Evolutionary conservation across 306 rosid species (phyloP), one percentile per base, ranked within the genome.

Genomic region (Clitoria ternatea): DNA sequence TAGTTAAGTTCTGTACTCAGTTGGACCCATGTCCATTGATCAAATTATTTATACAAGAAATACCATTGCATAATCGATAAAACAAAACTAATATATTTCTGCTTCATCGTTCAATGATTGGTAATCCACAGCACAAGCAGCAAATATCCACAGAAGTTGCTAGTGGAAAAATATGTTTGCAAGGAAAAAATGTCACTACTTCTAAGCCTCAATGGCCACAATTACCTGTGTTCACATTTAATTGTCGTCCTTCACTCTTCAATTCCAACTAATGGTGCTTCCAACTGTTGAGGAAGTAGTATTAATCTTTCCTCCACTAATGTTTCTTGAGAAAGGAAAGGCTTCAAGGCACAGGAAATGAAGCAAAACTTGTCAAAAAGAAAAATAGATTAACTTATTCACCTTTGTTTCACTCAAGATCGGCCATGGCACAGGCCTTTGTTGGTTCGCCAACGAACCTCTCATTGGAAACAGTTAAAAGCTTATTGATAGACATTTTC

Each of bases 401-500:
- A 61, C 72, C 69, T 61, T 76, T 72, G 40, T 73, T 45, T 30
- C 53, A 52, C n/a, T 63, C 70, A 45, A 57, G 70, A 45, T 66
- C 42, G 17, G 64, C 84, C 33, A 75, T 43, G 30, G 59, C 23
- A 13, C 37, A 27, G 48, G 54, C 79, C 70, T 68, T 71, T 59
- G 75, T 62, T 60, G 50, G 30, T 77, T 81, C 29, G 56, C 76
- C 18, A 3, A 57, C 12, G 79, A 87, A 89, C 8, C 71, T 78
- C 73, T 85, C 78, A 4, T 78, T 54, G 2, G 97, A 89, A 73
- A 89, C 84, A 35, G 88, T 70, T 50, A 89, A 77, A 69, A 91
- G 91, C 84, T 82, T 84, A 76, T 84, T 84, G 43, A 91, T 66
- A 23, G 93, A 85, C 91, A 91, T 79, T 73, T 82, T 70, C 23